A percentile compares a stretch with the other conserved stretches of the same genome.
Conservation (phyloP, 2,329 filamentous ascomycete genomes). For the Tolypocladium album region DNA sequence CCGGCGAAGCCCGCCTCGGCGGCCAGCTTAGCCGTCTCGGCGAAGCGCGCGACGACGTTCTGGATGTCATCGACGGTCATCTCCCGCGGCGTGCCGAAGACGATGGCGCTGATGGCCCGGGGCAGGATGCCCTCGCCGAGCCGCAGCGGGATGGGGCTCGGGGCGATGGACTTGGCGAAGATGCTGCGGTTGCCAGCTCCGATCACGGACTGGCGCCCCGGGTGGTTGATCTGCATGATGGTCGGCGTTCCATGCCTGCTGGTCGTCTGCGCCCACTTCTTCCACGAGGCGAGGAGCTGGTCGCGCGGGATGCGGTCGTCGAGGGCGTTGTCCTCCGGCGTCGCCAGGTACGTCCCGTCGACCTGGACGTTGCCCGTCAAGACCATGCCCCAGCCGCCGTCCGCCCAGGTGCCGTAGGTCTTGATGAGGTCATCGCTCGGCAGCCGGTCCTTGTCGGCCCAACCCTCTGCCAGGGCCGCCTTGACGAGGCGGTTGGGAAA, state of each 20-base stretch:
- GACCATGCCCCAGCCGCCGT: slow-evolving; percentile 41
- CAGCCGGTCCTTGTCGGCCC: slow-evolving; percentile 28
- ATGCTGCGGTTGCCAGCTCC: slow-evolving; percentile 24
- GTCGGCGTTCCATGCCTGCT: slow-evolving; percentile 22
- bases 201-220: slow-evolving; percentile 31
- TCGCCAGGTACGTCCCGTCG: slow-evolving; percentile 25
- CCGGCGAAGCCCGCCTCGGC: slow-evolving; percentile 35
- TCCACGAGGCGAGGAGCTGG: slow-evolving; percentile 24
- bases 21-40: slow-evolving; percentile 35
- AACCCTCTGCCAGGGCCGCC: slow-evolving; percentile 37
- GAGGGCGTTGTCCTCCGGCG: slow-evolving; percentile 21
- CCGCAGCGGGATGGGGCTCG: slow-evolving; percentile 29
- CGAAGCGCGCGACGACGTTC: slow-evolving; percentile 40
- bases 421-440: slow-evolving; percentile 30
- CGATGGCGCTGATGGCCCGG: slow-evolving; percentile 16
- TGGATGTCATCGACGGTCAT: slow-evolving; percentile 45
- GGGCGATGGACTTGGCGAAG: slow-evolving; percentile 28
- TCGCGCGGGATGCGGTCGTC: slow-evolving; percentile 16
- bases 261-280: slow-evolving; percentile 20
- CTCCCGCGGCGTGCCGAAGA: slow-evolving; percentile 43
- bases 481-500: slow-evolving; percentile 44
- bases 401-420: slow-evolving; percentile 42
- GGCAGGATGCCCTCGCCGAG: slow-evolving; percentile 28
- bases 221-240: slow-evolving; percentile 35
- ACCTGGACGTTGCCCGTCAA: slow-evolving; percentile 40